A percentile compares a stretch with the other conserved stretches of the same genome.
Evolutionary conservation across 208 protist genomes (phyloP).

Genomic region (Trypanosoma brucei): DNA sequence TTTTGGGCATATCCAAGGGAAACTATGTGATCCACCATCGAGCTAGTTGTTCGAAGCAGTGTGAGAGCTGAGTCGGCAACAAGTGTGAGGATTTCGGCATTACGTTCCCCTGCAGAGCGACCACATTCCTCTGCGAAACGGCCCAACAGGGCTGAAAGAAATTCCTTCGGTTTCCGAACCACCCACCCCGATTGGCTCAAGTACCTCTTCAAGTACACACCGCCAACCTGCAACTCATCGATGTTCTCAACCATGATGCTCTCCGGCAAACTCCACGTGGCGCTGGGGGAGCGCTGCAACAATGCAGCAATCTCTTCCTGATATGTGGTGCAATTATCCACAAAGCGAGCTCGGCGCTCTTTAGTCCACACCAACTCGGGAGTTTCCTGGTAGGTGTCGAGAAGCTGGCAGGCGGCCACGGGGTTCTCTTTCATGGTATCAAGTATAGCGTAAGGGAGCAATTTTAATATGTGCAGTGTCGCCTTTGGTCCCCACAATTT

Average conservation of each 20-base stretch:
- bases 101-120: slow-evolving; percentile 2
- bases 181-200: slow-evolving; percentile 72
- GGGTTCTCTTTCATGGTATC: slow-evolving; percentile 89
- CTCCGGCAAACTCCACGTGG: slow-evolving; percentile 49
- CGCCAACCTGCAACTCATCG: slow-evolving; percentile 59
- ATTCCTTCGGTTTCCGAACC: slow-evolving; percentile 82
- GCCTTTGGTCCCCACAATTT: slow-evolving; percentile 87
- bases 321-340: slow-evolving; percentile 22
- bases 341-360: slow-evolving; percentile 47
- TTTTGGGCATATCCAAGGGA: slow-evolving; percentile 70
- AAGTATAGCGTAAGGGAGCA: slow-evolving; percentile 87
- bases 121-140: slow-evolving; percentile 37
- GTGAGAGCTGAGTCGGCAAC: slow-evolving; percentile 39
- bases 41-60: slow-evolving; percentile 41
- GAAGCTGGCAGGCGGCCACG: slow-evolving; percentile 63
- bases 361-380: slow-evolving; percentile 93
- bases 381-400: slow-evolving; percentile 87
- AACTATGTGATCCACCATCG: slow-evolving; percentile 54
- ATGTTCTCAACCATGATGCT: neutral
- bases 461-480: slow-evolving; percentile 52
- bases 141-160: slow-evolving; percentile 66
- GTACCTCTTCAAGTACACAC: slow-evolving; percentile 80
- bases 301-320: slow-evolving; percentile 29
- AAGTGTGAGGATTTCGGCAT: slow-evolving; percentile 30
- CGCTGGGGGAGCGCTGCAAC: slow-evolving; percentile 30